These are phyloP conservation scores for Boletus rex-veris DNA, from an alignment of 768 basidiomycete genomes.

Conservation along the genomic window DNA sequence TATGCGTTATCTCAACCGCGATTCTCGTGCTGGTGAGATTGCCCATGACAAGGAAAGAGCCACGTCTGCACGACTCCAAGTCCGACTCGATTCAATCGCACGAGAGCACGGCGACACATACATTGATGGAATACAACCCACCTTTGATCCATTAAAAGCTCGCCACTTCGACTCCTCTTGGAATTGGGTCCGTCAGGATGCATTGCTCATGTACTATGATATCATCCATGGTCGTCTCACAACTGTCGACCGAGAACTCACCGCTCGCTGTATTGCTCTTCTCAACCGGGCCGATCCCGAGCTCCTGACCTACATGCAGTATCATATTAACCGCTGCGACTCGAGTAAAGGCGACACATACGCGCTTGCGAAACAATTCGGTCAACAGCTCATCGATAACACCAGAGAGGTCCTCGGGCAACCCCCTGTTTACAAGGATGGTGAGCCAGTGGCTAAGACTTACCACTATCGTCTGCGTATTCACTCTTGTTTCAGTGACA, in stretches of 20 bases:
- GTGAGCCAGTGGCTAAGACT: slow-evolving; percentile 43
- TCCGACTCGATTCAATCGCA: slow-evolving; percentile 81
- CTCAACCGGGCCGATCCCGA: slow-evolving; percentile 97
- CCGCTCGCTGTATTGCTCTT: slow-evolving; percentile 93
- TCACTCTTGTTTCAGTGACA: slow-evolving; percentile 54
- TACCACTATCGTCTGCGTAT: background rate
- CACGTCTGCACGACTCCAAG: slow-evolving; percentile 66
- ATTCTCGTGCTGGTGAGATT: slow-evolving; percentile 89
- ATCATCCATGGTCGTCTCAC: slow-evolving; percentile 95
- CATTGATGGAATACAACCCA: slow-evolving; percentile 91
- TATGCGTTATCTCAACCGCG: slow-evolving; percentile 94
- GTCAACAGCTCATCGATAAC: slow-evolving; percentile 93
- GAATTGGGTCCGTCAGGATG: slow-evolving; percentile 99
- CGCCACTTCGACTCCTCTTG: slow-evolving; percentile 98
- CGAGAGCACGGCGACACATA: slow-evolving; percentile 93
- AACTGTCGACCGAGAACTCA: slow-evolving; percentile 93
- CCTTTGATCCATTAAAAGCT: slow-evolving; percentile 93
- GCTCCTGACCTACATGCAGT: slow-evolving; percentile 93
- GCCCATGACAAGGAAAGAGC: slow-evolving; percentile 86
- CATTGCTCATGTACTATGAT: slow-evolving; percentile 95
- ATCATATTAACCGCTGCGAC: slow-evolving; percentile 83
- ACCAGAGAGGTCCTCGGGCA: slow-evolving; percentile 77
- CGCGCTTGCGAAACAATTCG: slow-evolving; percentile 94
- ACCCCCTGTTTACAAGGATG: slow-evolving; percentile 94
- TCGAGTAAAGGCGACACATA: slow-evolving; percentile 86